A percentile compares a stretch with the other conserved stretches of the same genome.
phyloP scores from a whole-genome alignment of 2,329 filamentous ascomycete genomes.

The Nothophaeocryptopus gaeumannii region DNA sequence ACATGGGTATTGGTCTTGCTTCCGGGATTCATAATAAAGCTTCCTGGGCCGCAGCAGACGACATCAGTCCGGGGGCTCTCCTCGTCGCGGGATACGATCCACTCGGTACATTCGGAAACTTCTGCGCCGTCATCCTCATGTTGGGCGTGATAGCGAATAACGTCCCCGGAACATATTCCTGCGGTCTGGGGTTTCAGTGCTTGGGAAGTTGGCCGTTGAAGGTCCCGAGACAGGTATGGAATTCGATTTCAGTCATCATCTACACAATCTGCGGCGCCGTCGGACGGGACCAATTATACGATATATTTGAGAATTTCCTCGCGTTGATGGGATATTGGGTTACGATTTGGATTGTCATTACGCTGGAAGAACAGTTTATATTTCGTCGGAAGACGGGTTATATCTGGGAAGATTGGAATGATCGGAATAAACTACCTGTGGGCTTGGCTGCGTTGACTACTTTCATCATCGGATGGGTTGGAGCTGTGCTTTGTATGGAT shows the following conservation, averaged over 20 bases:
- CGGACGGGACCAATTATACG: constrained; percentile 43
- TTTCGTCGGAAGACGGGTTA: constrained; percentile 37
- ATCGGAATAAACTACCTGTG: constrained; percentile 38
- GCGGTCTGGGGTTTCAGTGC: constrained; percentile 41
- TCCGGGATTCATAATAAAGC: constrained; percentile 13
- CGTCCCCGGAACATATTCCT: constrained; percentile 45
- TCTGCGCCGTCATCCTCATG: constrained; percentile 44
- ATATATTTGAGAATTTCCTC: constrained; percentile 46
- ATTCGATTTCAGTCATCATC: constrained; percentile 28
- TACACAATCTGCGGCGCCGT: constrained; percentile 46
- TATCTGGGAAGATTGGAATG: constrained; percentile 45
- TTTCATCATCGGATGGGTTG: constrained; percentile 28
- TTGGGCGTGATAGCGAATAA: constrained; percentile 46
- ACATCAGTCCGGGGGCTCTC: constrained; percentile 37
- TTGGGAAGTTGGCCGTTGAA: constrained; percentile 36
- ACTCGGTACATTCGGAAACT: constrained; percentile 43
- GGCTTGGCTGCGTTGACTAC: constrained; percentile 39
- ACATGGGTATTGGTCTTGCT: constrained; percentile 42
- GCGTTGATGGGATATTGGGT: constrained; percentile 50
- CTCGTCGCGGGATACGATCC: constrained; percentile 40
- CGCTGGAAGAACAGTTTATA: constrained; percentile 43
- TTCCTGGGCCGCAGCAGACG: constrained; percentile 34
- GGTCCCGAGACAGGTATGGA: constrained; percentile 21
- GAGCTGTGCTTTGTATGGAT: constrained; percentile 28
- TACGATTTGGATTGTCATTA: constrained; percentile 43